Conservation (phyloP, 2,329 filamentous ascomycete genomes). For the Harringtonia lauricola region DNA sequence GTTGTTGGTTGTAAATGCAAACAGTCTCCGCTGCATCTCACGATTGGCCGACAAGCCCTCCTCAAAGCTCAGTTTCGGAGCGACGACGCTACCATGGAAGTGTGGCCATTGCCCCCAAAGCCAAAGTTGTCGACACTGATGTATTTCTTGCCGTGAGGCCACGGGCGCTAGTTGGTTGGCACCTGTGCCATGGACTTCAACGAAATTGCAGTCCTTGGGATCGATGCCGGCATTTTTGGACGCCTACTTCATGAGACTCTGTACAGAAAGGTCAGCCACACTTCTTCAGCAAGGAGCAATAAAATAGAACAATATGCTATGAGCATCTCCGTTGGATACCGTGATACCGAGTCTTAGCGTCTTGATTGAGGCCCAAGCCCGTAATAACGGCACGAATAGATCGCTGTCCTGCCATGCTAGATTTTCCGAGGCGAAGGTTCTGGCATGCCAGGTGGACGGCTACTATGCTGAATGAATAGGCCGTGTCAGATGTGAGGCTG, state of each 20-base stretch:
- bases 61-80: constrained; percentile 20
- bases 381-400: constrained; percentile 38
- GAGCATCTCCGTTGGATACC: constrained; percentile 39
- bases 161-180: constrained; percentile 29
- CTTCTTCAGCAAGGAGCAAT: not conserved
- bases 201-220: constrained; percentile 26
- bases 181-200: constrained; percentile 46
- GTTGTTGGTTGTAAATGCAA: constrained; percentile 30
- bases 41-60: constrained; percentile 18
- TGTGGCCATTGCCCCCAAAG: constrained; percentile 34
- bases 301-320: constrained; percentile 24
- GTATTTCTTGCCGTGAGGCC: constrained; percentile 36
- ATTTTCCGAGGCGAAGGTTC: constrained; percentile 34
- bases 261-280: not conserved
- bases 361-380: constrained; percentile 40
- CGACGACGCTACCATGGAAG: constrained; percentile 26
- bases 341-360: constrained; percentile 47
- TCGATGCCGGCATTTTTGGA: constrained; percentile 27
- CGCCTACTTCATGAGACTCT: constrained; percentile 27
- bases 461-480: constrained; percentile 39
- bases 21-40: constrained; percentile 25
- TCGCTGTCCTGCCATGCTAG: constrained; percentile 38
- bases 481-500: constrained; percentile 39
- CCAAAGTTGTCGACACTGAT: constrained; percentile 40
- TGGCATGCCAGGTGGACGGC: constrained; percentile 39